Conservation (phyloP, 176 grass and related monocot genomes). For the Raddia distichophylla region DNA sequence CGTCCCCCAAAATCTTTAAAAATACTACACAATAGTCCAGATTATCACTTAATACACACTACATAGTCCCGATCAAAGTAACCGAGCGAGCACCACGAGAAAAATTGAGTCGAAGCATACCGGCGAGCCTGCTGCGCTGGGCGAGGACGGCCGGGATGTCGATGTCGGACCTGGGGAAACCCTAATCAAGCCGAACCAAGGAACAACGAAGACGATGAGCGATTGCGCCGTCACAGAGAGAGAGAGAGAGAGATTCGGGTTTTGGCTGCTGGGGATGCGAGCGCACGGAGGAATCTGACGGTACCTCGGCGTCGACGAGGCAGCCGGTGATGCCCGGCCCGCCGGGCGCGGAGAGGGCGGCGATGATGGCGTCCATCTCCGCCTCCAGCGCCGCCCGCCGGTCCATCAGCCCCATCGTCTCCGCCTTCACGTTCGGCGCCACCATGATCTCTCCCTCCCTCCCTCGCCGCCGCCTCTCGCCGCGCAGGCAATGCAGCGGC, state of each 20-base stretch:
- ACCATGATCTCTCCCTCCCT: conserved; percentile 59
- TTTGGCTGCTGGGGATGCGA: not conserved
- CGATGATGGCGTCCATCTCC: conserved; percentile 86
- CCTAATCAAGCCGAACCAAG: conserved; percentile 42
- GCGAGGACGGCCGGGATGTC: conserved; percentile 64
- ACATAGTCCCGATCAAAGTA: not conserved
- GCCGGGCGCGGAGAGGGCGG: conserved; percentile 54
- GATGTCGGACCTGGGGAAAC: conserved; percentile 75
- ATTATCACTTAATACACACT: too few relatives aligned
- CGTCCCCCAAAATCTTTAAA: not conserved
- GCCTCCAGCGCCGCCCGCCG: conserved; percentile 54
- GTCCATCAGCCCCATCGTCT: conserved; percentile 76
- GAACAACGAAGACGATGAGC: conserved; percentile 27
- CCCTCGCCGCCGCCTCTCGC: not conserved
- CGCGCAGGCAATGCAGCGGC: not conserved
- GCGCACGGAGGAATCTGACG: not conserved
- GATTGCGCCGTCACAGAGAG: not conserved
- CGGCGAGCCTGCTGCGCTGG: conserved; percentile 61
- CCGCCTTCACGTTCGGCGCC: conserved; percentile 83
- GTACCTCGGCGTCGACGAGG: conserved; percentile 75
- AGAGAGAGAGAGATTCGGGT: not conserved
- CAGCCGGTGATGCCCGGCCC: conserved; percentile 66
- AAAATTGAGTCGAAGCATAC: conserved; percentile 29
- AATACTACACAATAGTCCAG: too few relatives aligned
- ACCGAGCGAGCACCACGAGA: not conserved